Evolutionary conservation across 1,284 basidiomycete species (phyloP), one percentile per base, ranked within the genome.

Genomic region (Paramarasmius palmivorus): DNA sequence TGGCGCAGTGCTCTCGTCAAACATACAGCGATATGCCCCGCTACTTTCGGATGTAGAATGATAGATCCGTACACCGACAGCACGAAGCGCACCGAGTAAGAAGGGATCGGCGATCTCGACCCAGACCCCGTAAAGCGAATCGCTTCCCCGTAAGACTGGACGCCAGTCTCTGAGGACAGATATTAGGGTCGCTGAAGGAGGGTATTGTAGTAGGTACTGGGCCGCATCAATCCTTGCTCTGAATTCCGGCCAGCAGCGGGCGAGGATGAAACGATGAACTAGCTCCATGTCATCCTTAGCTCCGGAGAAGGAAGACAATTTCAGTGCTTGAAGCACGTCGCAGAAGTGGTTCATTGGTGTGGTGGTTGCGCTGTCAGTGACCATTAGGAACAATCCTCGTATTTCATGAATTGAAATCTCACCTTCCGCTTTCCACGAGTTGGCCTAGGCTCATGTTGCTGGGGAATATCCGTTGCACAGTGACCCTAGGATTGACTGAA

Each of bases 151-250:
- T 37, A 29, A 15, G 36, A 22, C 23, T 25, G 36, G 40, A 10
- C 22, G 49, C 53, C 53, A 54, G 17, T 41, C 41, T 19, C 25
- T 45, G 2, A 54, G 26, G 15, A 54, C 34, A n/a, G 34, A 37
- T 9, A 22, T 22, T 25, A 54, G 47, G 42, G 40, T 49, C 41
- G 36, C 35, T 17, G 53, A 50, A 14, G 38, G 47, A 14, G 46
- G 25, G 26, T 38, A 54, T 4, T 44, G 15, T 5, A 54, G 47
- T 8, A 54, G 53, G 44, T 15, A 37, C 17, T 19, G 40, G 9
- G 48, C 39, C 9, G 53, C 53, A 22, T 54, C 53, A 4, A 54
- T 34, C 6, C 53, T 38, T 26, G 48, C 49, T 46, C 39, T 54
- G 35, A 54, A 32, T 12, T 46, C 53, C 3, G 25, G 10, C 41